phyloP scores from a whole-genome alignment of 257 asterid species.

The Nemophila menziesii region DNA sequence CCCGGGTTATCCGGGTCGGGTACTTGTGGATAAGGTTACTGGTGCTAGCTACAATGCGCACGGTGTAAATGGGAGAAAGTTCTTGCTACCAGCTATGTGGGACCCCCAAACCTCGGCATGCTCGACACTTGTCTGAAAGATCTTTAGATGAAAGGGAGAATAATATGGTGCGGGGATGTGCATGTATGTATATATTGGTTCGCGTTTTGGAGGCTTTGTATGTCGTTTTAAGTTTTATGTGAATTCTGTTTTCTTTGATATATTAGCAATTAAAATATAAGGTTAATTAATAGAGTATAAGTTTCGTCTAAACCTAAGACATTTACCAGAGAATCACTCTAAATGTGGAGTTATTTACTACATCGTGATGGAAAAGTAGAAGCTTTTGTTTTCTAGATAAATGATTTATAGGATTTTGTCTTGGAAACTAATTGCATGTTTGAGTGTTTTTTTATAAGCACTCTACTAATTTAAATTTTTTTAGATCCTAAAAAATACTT shows the following conservation, averaged over 20 bases:
- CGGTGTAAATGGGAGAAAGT: constrained; percentile 15
- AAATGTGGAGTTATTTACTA: no score
- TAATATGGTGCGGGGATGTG: background rate
- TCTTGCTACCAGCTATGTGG: constrained; percentile 19
- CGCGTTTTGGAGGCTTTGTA: background rate
- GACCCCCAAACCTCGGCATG: constrained; percentile 16
- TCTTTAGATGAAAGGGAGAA: background rate
- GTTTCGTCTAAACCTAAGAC: no score
- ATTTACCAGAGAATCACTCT: no score
- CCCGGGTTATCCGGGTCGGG: constrained; percentile 16
- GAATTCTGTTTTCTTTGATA: background rate
- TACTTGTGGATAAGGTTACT: constrained; percentile 12
- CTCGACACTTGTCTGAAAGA: constrained; percentile 8
- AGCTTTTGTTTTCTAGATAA: background rate
- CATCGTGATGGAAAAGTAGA: background rate
- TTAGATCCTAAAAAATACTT: no score
- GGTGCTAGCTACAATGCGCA: constrained; percentile 19
- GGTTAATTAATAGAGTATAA: no score
- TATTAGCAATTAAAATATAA: no score
- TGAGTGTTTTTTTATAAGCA: no score
- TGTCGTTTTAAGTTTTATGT: background rate
- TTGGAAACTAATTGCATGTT: background rate
- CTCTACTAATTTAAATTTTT: no score
- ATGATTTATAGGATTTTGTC: background rate
- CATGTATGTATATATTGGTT: background rate